Conservation (phyloP, 2,329 filamentous ascomycete species). For the Dothideomycetes sp. region DNA sequence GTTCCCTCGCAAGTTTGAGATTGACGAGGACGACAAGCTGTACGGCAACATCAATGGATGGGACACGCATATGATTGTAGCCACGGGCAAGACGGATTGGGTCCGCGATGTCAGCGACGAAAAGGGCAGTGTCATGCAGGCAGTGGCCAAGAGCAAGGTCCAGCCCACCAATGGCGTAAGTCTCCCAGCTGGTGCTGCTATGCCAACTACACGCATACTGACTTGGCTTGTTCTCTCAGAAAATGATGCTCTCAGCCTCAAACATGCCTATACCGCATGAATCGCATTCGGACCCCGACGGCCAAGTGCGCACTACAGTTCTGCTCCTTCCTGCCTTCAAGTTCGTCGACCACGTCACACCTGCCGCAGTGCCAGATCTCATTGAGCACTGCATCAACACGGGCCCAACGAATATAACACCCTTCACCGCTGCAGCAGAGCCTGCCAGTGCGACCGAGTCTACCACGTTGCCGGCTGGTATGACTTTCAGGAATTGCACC, state of each 20-base stretch:
- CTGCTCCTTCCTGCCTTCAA: slow-evolving; percentile 79
- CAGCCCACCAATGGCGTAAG: slow-evolving; percentile 61
- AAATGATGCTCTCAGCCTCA: slow-evolving; percentile 82
- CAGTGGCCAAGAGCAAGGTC: slow-evolving; percentile 41
- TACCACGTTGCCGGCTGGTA: slow-evolving; percentile 24
- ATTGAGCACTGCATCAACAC: slow-evolving; percentile 61
- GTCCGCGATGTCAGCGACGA: slow-evolving; percentile 81
- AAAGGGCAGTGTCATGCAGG: slow-evolving; percentile 53
- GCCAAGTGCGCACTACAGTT: slow-evolving; percentile 59
- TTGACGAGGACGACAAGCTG: slow-evolving; percentile 68
- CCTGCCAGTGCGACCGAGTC: slow-evolving; percentile 7
- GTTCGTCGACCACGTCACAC: slow-evolving; percentile 74
- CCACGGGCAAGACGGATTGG: slow-evolving; percentile 96
- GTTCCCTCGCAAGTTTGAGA: slow-evolving; percentile 63
- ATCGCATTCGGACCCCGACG: slow-evolving; percentile 48
- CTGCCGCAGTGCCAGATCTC: slow-evolving; percentile 60
- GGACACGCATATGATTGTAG: slow-evolving; percentile 82
- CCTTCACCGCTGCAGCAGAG: slow-evolving; percentile 33
- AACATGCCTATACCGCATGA: slow-evolving; percentile 76
- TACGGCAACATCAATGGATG: slow-evolving; percentile 82
- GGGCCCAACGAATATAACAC: slow-evolving; percentile 64
- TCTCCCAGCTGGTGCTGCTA: slow-evolving; percentile 19
- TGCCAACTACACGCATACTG: neutral
- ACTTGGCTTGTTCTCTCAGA: slow-evolving; percentile 26
- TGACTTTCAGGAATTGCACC: slow-evolving; percentile 59